phyloP scores from a whole-genome alignment of 768 basidiomycete species.

The Sistotremastrum suecicum region DNA sequence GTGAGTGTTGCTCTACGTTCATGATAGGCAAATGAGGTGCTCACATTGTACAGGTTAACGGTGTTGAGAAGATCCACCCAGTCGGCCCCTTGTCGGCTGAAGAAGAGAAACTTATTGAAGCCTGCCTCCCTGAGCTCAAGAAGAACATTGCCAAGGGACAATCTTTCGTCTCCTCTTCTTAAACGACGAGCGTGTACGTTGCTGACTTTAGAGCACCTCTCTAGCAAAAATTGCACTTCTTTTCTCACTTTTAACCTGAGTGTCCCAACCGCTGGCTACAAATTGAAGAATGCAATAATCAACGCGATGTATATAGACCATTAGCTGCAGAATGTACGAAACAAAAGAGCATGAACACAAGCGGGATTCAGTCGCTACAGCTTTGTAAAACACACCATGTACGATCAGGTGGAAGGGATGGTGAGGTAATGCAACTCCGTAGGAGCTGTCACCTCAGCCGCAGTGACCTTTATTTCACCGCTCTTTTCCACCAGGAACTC shows the following conservation, averaged over 20 bases:
- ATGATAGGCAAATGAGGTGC: background rate
- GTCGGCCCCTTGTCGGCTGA: slow-evolving; percentile 65
- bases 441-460: slow-evolving; percentile 17
- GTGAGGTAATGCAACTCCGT: too few relatives aligned
- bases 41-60: slow-evolving; percentile 38
- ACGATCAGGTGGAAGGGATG: too few relatives aligned
- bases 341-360: too few relatives aligned
- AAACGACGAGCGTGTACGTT: background rate
- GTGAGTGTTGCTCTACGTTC: slow-evolving; percentile 29
- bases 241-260: too few relatives aligned
- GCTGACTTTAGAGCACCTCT: too few relatives aligned
- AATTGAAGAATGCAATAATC: too few relatives aligned
- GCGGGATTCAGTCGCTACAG: too few relatives aligned
- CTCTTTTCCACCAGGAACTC: slow-evolving; percentile 20
- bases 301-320: too few relatives aligned
- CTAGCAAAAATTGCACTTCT: too few relatives aligned
- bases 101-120: slow-evolving; percentile 78
- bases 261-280: too few relatives aligned
- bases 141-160: slow-evolving; percentile 97
- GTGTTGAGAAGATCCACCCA: slow-evolving; percentile 87
- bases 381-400: too few relatives aligned
- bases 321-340: too few relatives aligned
- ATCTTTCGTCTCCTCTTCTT: slow-evolving; percentile 34
- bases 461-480: slow-evolving; percentile 23
- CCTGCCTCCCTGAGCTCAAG: slow-evolving; percentile 83